Conservation (phyloP, 2,329 filamentous ascomycete species). For the Drechslera avenae region DNA sequence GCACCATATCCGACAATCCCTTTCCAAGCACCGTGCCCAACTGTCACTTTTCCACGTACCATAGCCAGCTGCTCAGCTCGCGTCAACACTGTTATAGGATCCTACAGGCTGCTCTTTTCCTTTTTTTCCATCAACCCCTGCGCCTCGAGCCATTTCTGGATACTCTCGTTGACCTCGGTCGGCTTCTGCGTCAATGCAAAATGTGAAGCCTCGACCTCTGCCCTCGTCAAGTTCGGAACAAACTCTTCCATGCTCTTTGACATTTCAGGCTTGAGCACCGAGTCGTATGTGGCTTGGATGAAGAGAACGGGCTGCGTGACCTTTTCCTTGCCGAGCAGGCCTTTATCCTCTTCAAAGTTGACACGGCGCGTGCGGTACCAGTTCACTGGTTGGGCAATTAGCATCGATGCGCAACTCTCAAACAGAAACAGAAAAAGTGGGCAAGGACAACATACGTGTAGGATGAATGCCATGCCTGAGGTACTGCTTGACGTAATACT, state of each 20-base stretch:
- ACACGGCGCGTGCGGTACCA: constrained; percentile 80
- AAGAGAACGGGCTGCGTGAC: constrained; percentile 67
- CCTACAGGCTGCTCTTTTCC: constrained; percentile 52
- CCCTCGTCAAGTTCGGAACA: constrained; percentile 68
- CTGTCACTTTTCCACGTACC: no score
- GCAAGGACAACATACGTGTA: constrained; percentile 58
- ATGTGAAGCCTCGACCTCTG: constrained; percentile 72
- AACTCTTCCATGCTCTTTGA: constrained; percentile 71
- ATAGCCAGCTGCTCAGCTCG: no score
- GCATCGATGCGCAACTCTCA: background rate
- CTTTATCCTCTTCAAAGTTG: constrained; percentile 77
- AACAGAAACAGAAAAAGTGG: no score
- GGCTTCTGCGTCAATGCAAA: constrained; percentile 82
- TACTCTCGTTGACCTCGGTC: constrained; percentile 69
- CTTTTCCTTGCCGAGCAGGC: constrained; percentile 36
- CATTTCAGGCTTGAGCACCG: constrained; percentile 74
- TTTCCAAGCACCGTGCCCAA: no score
- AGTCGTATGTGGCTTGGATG: constrained; percentile 73
- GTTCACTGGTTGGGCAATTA: constrained; percentile 60
- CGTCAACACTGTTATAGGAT: background rate
- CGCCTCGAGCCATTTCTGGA: constrained; percentile 69
- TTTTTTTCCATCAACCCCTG: constrained; percentile 52
- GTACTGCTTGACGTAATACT: constrained; percentile 78
- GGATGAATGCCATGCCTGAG: constrained; percentile 74
- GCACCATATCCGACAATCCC: no score